A percentile compares a stretch with the other conserved stretches of the same genome.
These are phyloP conservation scores for Lasiodiplodia gonubiensis DNA, from an alignment of 2,329 filamentous ascomycete species.

Conservation along the genomic window DNA sequence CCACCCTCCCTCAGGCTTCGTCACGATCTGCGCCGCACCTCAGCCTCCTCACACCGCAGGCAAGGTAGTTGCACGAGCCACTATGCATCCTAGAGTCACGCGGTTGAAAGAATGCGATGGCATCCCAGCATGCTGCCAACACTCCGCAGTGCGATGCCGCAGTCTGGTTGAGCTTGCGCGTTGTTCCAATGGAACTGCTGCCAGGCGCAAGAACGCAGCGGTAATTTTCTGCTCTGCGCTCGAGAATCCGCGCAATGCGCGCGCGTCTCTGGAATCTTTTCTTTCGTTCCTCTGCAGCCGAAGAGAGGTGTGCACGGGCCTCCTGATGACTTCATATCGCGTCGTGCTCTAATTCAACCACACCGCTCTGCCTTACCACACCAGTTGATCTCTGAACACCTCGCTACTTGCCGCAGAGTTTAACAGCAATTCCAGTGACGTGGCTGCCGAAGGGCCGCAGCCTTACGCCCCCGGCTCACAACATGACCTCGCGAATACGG, in stretches of 20 bases:
- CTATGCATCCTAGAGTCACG: neutral
- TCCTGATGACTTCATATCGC: constrained; percentile 2
- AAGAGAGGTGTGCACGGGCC: neutral
- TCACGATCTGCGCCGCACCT: neutral
- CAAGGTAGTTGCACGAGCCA: neutral
- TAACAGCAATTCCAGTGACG: neutral
- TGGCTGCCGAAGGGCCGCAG: constrained; percentile 1
- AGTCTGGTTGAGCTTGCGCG: neutral
- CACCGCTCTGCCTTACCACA: neutral
- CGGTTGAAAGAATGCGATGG: neutral
- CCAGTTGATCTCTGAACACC: neutral
- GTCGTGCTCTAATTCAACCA: constrained; percentile 10
- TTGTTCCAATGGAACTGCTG: neutral
- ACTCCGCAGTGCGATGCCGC: neutral
- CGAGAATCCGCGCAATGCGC: neutral
- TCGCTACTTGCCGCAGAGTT: neutral
- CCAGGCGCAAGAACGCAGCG: neutral
- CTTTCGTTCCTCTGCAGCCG: neutral
- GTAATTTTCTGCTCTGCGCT: neutral
- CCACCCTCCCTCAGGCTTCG: neutral
- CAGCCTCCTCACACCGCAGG: constrained; percentile 1
- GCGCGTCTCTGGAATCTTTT: neutral
- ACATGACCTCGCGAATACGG: neutral
- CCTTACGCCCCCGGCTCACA: neutral
- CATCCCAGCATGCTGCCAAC: neutral